A percentile compares a stretch with the other conserved stretches of the same genome.
These are phyloP conservation scores for Dioszegia aurantiaca DNA, from an alignment of 768 basidiomycete species.

Conservation along the genomic window DNA sequence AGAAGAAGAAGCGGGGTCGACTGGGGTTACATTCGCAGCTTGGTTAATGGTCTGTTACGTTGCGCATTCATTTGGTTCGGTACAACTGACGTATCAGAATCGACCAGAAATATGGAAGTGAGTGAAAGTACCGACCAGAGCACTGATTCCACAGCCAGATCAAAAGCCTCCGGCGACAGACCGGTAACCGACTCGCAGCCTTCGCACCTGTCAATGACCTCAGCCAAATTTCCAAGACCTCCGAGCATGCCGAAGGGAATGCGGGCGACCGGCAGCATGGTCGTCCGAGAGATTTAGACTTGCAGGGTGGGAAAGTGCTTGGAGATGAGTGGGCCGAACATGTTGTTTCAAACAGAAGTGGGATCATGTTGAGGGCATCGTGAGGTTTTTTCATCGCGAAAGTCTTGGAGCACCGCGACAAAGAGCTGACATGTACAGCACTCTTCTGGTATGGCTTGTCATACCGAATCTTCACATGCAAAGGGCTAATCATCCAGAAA, in stretches of 20 bases:
- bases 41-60: constrained; percentile 75
- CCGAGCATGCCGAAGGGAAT: constrained; percentile 45
- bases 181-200: constrained; percentile 77
- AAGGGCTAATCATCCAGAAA: constrained; percentile 58
- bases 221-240: constrained; percentile 55
- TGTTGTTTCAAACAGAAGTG: constrained; percentile 88
- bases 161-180: constrained; percentile 74
- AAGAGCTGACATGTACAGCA: constrained; percentile 8
- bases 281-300: constrained; percentile 64
- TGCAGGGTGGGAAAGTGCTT: constrained; percentile 73
- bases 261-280: constrained; percentile 56
- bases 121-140: constrained; percentile 42
- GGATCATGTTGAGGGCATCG: constrained; percentile 89
- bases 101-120: constrained; percentile 93
- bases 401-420: not conserved
- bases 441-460: constrained; percentile 9
- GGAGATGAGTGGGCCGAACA: constrained; percentile 96
- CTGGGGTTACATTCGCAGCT: constrained; percentile 67
- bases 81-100: constrained; percentile 54
- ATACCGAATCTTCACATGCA: too few relatives aligned
- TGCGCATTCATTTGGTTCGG: not conserved
- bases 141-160: constrained; percentile 64
- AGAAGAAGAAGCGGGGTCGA: constrained; percentile 59
- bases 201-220: constrained; percentile 89
- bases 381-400: constrained; percentile 50